These are phyloP conservation scores for Camelina sativa DNA, from an alignment of 345 rosid genomes.

Conservation along the genomic window DNA sequence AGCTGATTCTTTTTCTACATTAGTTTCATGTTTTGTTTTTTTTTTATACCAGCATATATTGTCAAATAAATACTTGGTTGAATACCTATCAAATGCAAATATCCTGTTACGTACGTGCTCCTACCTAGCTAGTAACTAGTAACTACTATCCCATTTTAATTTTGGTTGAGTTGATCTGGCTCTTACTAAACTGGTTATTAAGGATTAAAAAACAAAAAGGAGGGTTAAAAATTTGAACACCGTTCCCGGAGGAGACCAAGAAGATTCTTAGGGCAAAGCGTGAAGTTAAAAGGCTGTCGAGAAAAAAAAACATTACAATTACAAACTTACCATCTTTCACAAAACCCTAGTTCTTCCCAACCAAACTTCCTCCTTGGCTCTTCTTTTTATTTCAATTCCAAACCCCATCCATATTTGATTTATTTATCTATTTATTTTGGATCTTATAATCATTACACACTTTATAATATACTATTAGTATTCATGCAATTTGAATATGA, in stretches of 20 bases:
- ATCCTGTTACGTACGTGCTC: not conserved
- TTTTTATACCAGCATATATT: not conserved
- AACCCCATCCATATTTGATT: conserved; percentile 35
- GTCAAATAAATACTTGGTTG: not conserved
- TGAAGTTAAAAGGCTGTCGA: conserved; percentile 47
- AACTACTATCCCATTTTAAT: conserved; percentile 16
- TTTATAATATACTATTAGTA: conserved; percentile 28
- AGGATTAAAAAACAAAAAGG: conserved; percentile 8
- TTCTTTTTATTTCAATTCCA: conserved; percentile 44
- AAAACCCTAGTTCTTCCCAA: conserved; percentile 47
- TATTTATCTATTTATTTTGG: conserved; percentile 27
- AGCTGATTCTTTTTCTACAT: no score
- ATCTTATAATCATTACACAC: conserved; percentile 44
- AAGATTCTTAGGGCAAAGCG: conserved; percentile 46
- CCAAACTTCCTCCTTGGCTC: conserved; percentile 49
- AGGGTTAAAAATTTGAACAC: conserved; percentile 36
- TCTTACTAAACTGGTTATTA: not conserved
- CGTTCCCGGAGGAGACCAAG: conserved; percentile 48
- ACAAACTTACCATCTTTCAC: conserved; percentile 44
- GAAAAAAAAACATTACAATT: conserved; percentile 35
- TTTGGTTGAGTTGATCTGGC: not conserved
- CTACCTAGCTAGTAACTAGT: not conserved
- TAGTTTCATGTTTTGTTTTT: no score
- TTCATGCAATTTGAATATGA: conserved; percentile 39
- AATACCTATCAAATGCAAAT: not conserved